These are phyloP conservation scores for Schizosaccharomyces lindneri DNA, from an alignment of 805 yeast species.

Conservation along the genomic window DNA sequence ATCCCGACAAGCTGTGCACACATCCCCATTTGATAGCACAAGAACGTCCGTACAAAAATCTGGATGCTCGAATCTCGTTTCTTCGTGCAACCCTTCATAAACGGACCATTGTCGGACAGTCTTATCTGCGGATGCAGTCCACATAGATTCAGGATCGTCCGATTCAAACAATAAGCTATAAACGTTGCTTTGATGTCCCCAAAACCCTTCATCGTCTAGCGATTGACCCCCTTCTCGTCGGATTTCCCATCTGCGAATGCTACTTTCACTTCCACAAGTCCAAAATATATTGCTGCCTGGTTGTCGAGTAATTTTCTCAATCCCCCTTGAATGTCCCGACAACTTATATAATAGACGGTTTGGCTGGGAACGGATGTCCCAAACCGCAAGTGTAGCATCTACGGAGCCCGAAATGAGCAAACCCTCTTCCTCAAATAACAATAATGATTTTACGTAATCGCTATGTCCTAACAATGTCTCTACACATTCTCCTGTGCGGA, in stretches of 20 bases:
- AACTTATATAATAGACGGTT: background rate
- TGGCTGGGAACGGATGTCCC: background rate
- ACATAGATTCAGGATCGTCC: background rate
- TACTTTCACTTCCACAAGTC: background rate
- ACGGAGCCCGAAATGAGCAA: background rate
- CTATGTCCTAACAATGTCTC: background rate
- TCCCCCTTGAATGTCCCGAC: background rate
- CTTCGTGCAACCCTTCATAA: background rate
- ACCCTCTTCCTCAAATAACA: background rate
- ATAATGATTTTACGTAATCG: background rate
- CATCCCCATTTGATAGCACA: background rate
- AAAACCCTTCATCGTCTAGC: background rate
- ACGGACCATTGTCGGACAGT: background rate
- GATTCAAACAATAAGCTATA: background rate
- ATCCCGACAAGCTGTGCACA: background rate
- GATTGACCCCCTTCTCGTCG: background rate
- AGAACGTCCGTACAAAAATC: background rate
- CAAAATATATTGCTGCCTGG: background rate
- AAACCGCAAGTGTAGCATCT: background rate
- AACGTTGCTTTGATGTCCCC: background rate
- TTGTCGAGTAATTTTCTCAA: background rate
- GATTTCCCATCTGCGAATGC: background rate
- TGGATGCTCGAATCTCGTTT: background rate
- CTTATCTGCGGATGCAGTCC: conserved; percentile 1
- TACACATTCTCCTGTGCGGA: background rate